A percentile compares a stretch with the other conserved stretches of the same genome.
phyloP scores from a whole-genome alignment of 1,139 yeast genomes.

The Kodamaea sp. region DNA sequence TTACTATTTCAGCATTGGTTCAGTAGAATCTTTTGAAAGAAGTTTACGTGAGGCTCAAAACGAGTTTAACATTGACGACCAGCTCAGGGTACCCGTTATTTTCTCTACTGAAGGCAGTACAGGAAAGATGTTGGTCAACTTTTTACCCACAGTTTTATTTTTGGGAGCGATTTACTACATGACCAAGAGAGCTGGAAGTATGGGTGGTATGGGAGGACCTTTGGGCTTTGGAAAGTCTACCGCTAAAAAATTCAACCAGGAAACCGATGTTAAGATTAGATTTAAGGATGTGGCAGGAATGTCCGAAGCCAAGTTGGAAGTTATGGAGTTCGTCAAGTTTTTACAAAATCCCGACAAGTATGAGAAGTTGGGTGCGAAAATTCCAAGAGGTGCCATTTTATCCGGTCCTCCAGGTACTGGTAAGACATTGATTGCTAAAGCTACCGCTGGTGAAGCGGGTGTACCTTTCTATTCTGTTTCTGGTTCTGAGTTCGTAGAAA shows the following conservation, averaged over 20 bases:
- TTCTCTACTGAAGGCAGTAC: constrained; percentile 71
- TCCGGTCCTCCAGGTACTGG: constrained; percentile 99
- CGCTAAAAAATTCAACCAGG: constrained; percentile 90
- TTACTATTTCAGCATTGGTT: constrained; percentile 76
- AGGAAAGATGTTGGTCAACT: constrained; percentile 64
- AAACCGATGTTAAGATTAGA: constrained; percentile 82
- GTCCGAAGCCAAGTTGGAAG: constrained; percentile 96
- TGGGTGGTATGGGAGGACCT: constrained; percentile 64
- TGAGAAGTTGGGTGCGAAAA: constrained; percentile 91
- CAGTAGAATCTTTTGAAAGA: constrained; percentile 88
- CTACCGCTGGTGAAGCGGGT: constrained; percentile 98
- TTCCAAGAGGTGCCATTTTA: constrained; percentile 95
- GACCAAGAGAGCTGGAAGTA: constrained; percentile 57
- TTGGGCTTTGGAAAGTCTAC: constrained; percentile 82
- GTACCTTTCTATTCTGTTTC: constrained; percentile 94
- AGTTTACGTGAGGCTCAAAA: constrained; percentile 77
- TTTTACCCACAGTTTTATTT: constrained; percentile 79
- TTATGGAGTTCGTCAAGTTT: constrained; percentile 95
- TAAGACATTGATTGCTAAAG: constrained; percentile 95
- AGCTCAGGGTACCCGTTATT: constrained; percentile 79
- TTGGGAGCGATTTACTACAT: constrained; percentile 84
- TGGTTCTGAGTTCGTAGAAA: constrained; percentile 97
- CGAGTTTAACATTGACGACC: constrained; percentile 59
- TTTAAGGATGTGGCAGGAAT: constrained; percentile 97
- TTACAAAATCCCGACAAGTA: constrained; percentile 86